Evolutionary conservation across 2,329 filamentous ascomycete genomes (phyloP).

Genomic region (Fusarium metavorans): DNA sequence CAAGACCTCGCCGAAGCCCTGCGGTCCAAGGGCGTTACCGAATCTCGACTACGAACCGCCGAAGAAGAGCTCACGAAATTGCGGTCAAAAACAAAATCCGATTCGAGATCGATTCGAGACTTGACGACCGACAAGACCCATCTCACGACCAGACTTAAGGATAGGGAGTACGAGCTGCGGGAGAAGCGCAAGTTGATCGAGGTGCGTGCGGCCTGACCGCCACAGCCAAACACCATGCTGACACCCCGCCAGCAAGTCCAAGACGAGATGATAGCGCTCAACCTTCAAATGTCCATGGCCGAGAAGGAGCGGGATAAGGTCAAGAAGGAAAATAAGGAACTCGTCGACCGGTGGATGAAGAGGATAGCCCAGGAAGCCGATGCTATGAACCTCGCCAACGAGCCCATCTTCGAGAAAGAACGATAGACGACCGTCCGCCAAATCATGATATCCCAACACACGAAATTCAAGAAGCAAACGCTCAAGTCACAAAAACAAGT

Average conservation of each 20-base stretch:
- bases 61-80: slow-evolving; percentile 74
- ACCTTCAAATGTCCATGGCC: slow-evolving; percentile 87
- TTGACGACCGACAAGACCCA: slow-evolving; percentile 72
- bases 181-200: slow-evolving; percentile 87
- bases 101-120: slow-evolving; percentile 70
- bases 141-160: slow-evolving; percentile 76
- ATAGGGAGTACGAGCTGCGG: slow-evolving; percentile 86
- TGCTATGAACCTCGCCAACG: slow-evolving; percentile 80
- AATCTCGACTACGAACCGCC: slow-evolving; percentile 71
- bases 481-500: slow-evolving; percentile 37
- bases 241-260: slow-evolving; percentile 75
- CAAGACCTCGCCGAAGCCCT: slow-evolving; percentile 82
- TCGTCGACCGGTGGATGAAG: slow-evolving; percentile 93
- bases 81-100: slow-evolving; percentile 69
- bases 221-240: background rate
- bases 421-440: slow-evolving; percentile 31
- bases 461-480: slow-evolving; percentile 7
- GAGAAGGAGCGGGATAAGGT: slow-evolving; percentile 81
- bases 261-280: slow-evolving; percentile 90
- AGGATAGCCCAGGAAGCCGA: slow-evolving; percentile 88
- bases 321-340: slow-evolving; percentile 85
- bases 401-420: slow-evolving; percentile 53
- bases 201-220: slow-evolving; percentile 54
- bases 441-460: slow-evolving; percentile 1
- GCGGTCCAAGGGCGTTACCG: slow-evolving; percentile 76